Base-by-base conservation (phyloP, 371 early-diverging fungal genomes). In the Mortierella sp. region DNA sequence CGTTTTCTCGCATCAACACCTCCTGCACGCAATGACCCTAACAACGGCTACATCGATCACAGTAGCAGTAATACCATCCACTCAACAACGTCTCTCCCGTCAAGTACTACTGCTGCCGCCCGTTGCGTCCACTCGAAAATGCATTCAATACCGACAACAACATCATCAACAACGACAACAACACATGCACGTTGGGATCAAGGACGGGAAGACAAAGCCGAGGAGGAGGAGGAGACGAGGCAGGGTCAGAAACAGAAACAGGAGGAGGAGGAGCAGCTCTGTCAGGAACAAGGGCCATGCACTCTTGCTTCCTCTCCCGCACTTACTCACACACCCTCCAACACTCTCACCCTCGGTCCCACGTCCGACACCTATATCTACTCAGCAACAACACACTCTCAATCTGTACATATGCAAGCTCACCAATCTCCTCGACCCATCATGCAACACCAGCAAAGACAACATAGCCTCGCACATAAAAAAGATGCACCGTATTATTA, bases 221-320 rank as follows among this genome's bases (percentile, higher is more conserved):
- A 61, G 9, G 40, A 50, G 59, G 69, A 73, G 57, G 34, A 40
- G 31, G 74, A 80, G 48, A n/a, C 31, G 69, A 70, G 54, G 10
- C 70, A 69, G 51, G 28, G 43, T 37, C 72, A 74, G 31, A 31
- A 73, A 37, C 82, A 77, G 72, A 24, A 75, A 57, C 79, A 79
- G 43, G 48, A 50, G 50, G 46, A 46, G 24, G 69, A 48, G 69
- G 75, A 48, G 54, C 28, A 48, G 44, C 72, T n/a, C 28, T 16
- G 53, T 28, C 81, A 79, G 71, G 70, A 53, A 53, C 69, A 80
- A 34, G 37, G 69, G 71, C 71, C 50, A 72, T 24, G 34, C 59
- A 37, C 61, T 44, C 5, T 61, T n/a, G 73, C 59, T 40, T 61
- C 73, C 31, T 34, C 57, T 61, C 10, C 61, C 44, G n/a, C 48